phyloP scores from a whole-genome alignment of 371 early-diverging fungal species.

The Lichtheimia corymbifera region DNA sequence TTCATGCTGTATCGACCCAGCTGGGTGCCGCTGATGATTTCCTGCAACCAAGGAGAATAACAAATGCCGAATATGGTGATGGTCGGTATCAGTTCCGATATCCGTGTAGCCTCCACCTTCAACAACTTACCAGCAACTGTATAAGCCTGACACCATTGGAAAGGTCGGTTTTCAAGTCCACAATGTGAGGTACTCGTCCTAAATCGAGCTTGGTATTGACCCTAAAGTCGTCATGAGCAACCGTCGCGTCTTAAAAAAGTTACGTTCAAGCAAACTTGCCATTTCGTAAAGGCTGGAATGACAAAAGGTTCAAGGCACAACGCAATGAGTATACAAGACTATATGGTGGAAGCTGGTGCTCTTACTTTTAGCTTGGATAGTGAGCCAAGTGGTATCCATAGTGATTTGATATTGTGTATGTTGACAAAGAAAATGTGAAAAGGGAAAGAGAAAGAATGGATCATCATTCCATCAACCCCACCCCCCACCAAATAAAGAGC shows the following conservation, averaged over 20 bases:
- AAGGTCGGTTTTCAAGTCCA: constrained; percentile 71
- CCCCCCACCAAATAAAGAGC: not conserved
- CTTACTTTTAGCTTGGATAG: constrained; percentile 87
- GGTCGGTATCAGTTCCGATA: not conserved
- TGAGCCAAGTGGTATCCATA: constrained; percentile 83
- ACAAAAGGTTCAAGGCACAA: not conserved
- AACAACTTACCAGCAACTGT: constrained; percentile 72
- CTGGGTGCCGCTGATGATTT: constrained; percentile 81
- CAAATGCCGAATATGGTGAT: constrained; percentile 13
- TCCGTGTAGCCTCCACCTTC: not conserved
- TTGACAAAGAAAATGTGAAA: not conserved
- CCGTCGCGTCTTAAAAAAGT: not conserved
- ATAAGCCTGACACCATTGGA: constrained; percentile 86
- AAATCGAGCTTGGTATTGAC: constrained; percentile 87
- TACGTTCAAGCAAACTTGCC: constrained; percentile 39
- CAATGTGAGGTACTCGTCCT: constrained; percentile 60
- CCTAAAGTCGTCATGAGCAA: constrained; percentile 60
- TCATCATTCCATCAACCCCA: not conserved
- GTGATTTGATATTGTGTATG: constrained; percentile 9
- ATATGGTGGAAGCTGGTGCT: not conserved
- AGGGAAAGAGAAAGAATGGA: constrained; percentile 3
- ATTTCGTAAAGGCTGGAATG: constrained; percentile 74
- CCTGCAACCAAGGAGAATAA: constrained; percentile 40
- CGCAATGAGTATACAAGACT: not conserved
- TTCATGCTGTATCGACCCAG: constrained; percentile 81